Percentiles rank a stretch among this genome's conserved stretches.
Evolutionary conservation across 2,329 filamentous ascomycete species (phyloP).

Genomic region (Sphaerulina vaccinii): DNA sequence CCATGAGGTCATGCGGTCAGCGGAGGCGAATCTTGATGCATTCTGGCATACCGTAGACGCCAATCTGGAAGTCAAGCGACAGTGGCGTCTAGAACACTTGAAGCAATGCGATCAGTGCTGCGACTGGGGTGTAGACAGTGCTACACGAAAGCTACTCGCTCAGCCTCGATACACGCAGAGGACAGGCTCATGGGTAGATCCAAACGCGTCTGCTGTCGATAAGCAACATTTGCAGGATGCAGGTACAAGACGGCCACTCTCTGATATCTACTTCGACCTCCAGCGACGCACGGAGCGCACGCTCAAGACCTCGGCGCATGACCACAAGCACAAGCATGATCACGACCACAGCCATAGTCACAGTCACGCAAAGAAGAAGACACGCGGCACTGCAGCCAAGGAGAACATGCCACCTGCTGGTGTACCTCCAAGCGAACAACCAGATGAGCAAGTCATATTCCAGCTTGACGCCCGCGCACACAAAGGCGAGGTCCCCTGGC

Average conservation of each 20-base stretch:
- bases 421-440: too few relatives aligned
- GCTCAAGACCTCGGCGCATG: neutral
- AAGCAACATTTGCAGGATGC: neutral
- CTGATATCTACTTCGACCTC: neutral
- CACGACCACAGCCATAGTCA: too few relatives aligned
- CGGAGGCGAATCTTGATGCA: constrained; percentile 11
- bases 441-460: too few relatives aligned
- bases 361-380: too few relatives aligned
- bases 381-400: too few relatives aligned
- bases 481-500: constrained; percentile 44
- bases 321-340: too few relatives aligned
- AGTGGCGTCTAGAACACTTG: too few relatives aligned
- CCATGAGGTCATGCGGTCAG: constrained; percentile 10
- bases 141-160: constrained; percentile 2
- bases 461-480: too few relatives aligned
- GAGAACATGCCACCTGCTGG: too few relatives aligned
- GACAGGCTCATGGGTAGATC: constrained; percentile 17
- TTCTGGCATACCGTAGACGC: constrained; percentile 18
- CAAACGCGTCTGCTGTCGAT: neutral
- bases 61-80: neutral
- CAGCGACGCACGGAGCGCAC: neutral
- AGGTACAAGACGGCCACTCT: neutral
- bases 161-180: constrained; percentile 8
- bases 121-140: neutral
- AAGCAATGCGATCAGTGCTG: too few relatives aligned